Evolutionary conservation across 257 asterid species (phyloP).

Genomic region (Solanum ossicruentum): DNA sequence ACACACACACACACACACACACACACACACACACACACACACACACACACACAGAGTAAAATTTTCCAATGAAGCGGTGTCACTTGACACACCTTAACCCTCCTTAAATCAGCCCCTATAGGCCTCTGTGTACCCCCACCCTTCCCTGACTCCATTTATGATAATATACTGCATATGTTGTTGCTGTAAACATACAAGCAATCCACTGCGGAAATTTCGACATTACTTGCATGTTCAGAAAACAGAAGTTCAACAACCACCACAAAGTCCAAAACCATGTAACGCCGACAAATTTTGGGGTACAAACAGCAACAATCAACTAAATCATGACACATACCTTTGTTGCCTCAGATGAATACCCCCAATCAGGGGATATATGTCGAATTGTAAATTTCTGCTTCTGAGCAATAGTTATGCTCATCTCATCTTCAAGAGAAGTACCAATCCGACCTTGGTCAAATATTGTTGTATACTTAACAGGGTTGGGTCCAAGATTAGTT

Average conservation of each 20-base stretch:
- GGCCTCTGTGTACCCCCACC: neutral
- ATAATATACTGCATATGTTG: neutral
- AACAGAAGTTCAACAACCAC: neutral
- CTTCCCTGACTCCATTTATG: neutral
- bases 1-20: too few relatives aligned
- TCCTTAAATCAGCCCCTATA: neutral
- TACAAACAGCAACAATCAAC: neutral
- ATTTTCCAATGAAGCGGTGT: too few relatives aligned
- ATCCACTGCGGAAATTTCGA: neutral
- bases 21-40: too few relatives aligned
- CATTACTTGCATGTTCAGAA: neutral
- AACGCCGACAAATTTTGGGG: neutral
- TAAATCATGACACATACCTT: conserved; percentile 37
- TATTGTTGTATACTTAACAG: conserved; percentile 22
- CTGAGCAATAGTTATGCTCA: conserved; percentile 41
- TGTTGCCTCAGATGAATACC: conserved; percentile 62
- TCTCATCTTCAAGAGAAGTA: conserved; percentile 32
- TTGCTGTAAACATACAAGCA: neutral
- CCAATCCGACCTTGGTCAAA: conserved; percentile 44
- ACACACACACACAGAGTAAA: too few relatives aligned
- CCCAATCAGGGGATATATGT: conserved; percentile 92
- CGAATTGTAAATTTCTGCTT: conserved; percentile 71
- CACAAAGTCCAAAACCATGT: neutral
- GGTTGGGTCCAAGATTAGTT: conserved; percentile 22
- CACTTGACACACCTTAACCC: too few relatives aligned